These are phyloP conservation scores for Saccharomyces hybrid DNA, from an alignment of 1,139 yeast genomes.

Conservation along the genomic window DNA sequence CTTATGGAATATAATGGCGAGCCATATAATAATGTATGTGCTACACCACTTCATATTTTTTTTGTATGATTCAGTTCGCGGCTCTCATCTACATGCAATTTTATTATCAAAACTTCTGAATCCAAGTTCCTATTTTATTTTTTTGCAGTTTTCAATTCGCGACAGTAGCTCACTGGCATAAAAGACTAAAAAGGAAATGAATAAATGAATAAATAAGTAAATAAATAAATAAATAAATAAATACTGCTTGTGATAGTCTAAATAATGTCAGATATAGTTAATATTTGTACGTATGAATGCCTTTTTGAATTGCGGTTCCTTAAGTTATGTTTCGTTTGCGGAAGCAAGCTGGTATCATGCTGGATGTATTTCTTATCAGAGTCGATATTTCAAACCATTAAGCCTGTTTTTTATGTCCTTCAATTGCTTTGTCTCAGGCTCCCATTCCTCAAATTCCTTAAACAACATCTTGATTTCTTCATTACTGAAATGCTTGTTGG, in stretches of 20 bases:
- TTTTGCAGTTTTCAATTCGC: background rate
- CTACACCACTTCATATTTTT: background rate
- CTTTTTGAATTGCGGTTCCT: background rate
- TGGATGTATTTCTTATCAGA: conserved; percentile 15
- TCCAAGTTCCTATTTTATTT: background rate
- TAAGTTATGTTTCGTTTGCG: background rate
- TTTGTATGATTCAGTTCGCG: background rate
- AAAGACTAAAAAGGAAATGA: background rate
- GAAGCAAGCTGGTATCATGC: background rate
- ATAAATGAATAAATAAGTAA: background rate
- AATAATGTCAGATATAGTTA: background rate
- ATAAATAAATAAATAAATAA: background rate
- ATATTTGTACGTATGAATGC: background rate
- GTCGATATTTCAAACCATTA: conserved; percentile 50
- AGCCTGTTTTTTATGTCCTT: conserved; percentile 79
- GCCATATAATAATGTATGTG: background rate
- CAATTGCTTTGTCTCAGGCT: conserved; percentile 70
- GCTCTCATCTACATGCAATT: background rate
- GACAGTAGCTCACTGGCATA: background rate
- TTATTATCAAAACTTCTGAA: background rate
- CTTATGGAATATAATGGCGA: background rate
- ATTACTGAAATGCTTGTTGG: conserved; percentile 36
- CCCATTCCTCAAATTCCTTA: conserved; percentile 73
- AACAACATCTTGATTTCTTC: conserved; percentile 54
- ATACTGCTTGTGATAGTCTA: background rate